Percentiles rank a stretch among this genome's conserved stretches.
Conservation (phyloP, 805 yeast species). For the Wickerhamiella parazyma region DNA sequence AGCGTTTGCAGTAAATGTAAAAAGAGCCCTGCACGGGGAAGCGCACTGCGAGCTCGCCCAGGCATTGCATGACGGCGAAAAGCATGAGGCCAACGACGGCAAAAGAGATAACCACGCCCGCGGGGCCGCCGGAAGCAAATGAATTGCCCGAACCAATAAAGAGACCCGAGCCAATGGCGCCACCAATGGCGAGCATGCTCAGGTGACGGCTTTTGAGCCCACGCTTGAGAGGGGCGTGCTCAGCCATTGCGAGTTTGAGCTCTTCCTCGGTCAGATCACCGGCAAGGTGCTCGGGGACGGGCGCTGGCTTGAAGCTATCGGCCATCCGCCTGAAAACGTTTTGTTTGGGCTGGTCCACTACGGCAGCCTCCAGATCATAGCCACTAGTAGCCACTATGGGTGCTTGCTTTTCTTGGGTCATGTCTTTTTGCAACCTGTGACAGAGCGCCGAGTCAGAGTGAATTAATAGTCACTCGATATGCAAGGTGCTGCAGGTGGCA, state of each 20-base stretch:
- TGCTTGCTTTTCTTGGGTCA: too few species aligned
- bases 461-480: background rate
- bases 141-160: slow-evolving; percentile 36
- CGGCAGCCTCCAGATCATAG: slow-evolving; percentile 13
- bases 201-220: slow-evolving; percentile 26
- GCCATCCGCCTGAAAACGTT: background rate
- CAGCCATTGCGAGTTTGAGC: slow-evolving; percentile 29
- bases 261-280: slow-evolving; percentile 25
- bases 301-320: slow-evolving; percentile 23
- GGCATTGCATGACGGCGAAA: slow-evolving; percentile 41
- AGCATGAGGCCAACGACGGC: slow-evolving; percentile 39
- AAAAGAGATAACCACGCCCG: slow-evolving; percentile 34
- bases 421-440: too few species aligned
- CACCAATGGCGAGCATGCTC: slow-evolving; percentile 57
- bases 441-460: too few species aligned
- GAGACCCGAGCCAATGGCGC: slow-evolving; percentile 62
- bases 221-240: slow-evolving; percentile 38
- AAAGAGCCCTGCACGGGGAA: slow-evolving; percentile 47
- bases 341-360: background rate
- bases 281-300: slow-evolving; percentile 8
- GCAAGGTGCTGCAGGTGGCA: background rate
- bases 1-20: slow-evolving; percentile 40
- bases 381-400: too few species aligned
- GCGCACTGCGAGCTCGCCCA: slow-evolving; percentile 52
- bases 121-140: slow-evolving; percentile 36